These are phyloP conservation scores for Tephrocybe rancida DNA, from an alignment of 768 basidiomycete genomes.

Conservation along the genomic window DNA sequence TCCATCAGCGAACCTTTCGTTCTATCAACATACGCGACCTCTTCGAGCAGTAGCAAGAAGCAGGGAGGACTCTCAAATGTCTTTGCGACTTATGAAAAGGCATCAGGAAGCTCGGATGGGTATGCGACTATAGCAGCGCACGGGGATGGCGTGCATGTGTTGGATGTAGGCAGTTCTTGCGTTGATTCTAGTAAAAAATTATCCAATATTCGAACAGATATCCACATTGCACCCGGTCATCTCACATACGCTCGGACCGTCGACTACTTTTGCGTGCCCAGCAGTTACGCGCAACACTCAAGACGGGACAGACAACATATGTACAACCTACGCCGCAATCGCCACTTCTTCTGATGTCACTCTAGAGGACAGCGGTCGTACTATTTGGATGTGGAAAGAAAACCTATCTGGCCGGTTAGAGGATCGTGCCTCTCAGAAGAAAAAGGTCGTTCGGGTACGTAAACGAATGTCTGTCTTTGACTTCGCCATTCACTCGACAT, in stretches of 20 bases:
- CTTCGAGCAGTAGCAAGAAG: slow-evolving; percentile 26
- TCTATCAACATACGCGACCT: slow-evolving; percentile 35
- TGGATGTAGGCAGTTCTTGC: slow-evolving; percentile 55
- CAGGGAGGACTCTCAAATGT: slow-evolving; percentile 23
- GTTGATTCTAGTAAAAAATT: background rate
- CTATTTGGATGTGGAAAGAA: slow-evolving; percentile 67
- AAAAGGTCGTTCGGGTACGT: slow-evolving; percentile 24
- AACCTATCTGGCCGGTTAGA: slow-evolving; percentile 37
- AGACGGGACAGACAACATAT: slow-evolving; percentile 35
- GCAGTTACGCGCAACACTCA: slow-evolving; percentile 45
- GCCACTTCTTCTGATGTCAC: slow-evolving; percentile 47
- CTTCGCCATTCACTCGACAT: slow-evolving; percentile 17
- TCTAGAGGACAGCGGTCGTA: slow-evolving; percentile 43
- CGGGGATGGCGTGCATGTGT: slow-evolving; percentile 73
- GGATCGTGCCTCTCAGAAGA: slow-evolving; percentile 38
- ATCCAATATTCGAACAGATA: slow-evolving; percentile 38
- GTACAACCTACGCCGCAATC: slow-evolving; percentile 60
- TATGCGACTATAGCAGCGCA: slow-evolving; percentile 71
- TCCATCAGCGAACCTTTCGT: slow-evolving; percentile 39
- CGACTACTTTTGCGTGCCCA: slow-evolving; percentile 60
- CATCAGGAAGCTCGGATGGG: slow-evolving; percentile 44
- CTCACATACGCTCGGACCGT: slow-evolving; percentile 73
- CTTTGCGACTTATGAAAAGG: slow-evolving; percentile 35
- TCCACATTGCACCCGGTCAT: slow-evolving; percentile 64
- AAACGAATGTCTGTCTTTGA: background rate